Conservation (phyloP, 495 filamentous ascomycete species). For the Annulohypoxylon stygium region DNA sequence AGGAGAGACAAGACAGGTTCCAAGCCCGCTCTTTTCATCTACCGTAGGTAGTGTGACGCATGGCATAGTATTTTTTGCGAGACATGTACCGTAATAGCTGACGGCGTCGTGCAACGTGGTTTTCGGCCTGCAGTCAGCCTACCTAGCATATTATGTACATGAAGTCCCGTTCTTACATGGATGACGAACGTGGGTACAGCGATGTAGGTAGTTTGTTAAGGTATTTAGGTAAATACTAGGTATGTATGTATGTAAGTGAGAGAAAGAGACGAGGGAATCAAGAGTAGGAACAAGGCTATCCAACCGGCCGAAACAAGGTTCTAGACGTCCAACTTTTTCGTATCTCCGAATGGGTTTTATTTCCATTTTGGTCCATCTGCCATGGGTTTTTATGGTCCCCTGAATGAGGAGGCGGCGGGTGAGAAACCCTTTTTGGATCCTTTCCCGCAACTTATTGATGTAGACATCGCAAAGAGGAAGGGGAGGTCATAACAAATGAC, state of each 20-base stretch:
- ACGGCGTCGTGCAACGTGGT: constrained; percentile 45
- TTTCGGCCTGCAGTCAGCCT: constrained; percentile 41
- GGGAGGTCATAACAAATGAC: neutral
- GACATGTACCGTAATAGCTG: constrained; percentile 38
- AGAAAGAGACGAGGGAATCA: neutral
- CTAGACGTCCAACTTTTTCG: constrained; percentile 16
- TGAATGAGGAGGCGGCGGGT: constrained; percentile 23
- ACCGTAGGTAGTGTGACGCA: constrained; percentile 33
- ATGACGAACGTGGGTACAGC: constrained; percentile 15
- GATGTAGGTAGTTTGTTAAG: neutral
- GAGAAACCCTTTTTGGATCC: constrained; percentile 27
- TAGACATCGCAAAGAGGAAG: constrained; percentile 22
- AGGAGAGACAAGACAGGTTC: neutral
- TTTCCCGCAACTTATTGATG: constrained; percentile 18
- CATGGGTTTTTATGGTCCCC: constrained; percentile 1
- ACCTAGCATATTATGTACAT: constrained; percentile 43
- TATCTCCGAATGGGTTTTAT: constrained; percentile 38
- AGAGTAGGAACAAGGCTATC: constrained; percentile 4
- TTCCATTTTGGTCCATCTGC: constrained; percentile 23
- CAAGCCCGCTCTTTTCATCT: constrained; percentile 24
- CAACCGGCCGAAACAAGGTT: constrained; percentile 13
- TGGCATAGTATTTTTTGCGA: constrained; percentile 24
- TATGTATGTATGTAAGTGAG: neutral
- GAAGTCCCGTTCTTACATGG: constrained; percentile 42
- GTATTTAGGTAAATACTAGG: neutral